phyloP scores from a whole-genome alignment of 1,284 basidiomycete species.

The Taiwanofungus camphoratus region DNA sequence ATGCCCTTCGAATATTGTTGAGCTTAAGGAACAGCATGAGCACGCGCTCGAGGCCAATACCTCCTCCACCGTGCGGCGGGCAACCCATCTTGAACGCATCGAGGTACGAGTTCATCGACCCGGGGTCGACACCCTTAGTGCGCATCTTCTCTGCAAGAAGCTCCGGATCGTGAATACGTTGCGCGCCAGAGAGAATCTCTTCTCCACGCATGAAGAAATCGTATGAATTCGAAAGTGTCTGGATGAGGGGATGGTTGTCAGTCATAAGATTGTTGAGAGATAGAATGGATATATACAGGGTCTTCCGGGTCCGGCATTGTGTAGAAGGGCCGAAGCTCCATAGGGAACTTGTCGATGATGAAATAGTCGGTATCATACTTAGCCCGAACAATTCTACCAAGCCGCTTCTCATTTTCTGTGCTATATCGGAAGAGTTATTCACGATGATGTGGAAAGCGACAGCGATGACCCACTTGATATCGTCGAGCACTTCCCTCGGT shows the following conservation, averaged over 20 bases:
- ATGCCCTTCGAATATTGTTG: conserved; percentile 92
- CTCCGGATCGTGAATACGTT: conserved; percentile 90
- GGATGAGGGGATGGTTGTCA: conserved; percentile 1
- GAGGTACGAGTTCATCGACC: conserved; percentile 85
- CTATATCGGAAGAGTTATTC: conserved; percentile 33
- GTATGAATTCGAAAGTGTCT: conserved; percentile 95
- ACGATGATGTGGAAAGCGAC: not conserved
- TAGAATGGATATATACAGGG: conserved; percentile 48
- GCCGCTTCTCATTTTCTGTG: conserved; percentile 89
- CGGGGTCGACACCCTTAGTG: conserved; percentile 77
- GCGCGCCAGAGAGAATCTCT: conserved; percentile 96
- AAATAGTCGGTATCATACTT: conserved; percentile 98
- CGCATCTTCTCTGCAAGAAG: conserved; percentile 84
- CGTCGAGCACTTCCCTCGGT: conserved; percentile 68
- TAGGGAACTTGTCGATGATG: conserved; percentile 96
- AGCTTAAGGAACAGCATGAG: conserved; percentile 94
- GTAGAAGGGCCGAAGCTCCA: conserved; percentile 93
- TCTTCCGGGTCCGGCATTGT: conserved; percentile 94
- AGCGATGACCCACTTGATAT: conserved; percentile 79
- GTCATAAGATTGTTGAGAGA: conserved; percentile 4
- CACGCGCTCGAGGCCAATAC: conserved; percentile 90
- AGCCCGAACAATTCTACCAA: conserved; percentile 83
- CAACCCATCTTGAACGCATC: conserved; percentile 95
- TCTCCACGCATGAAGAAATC: conserved; percentile 99
- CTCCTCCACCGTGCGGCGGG: conserved; percentile 83